phyloP scores from a whole-genome alignment of 495 filamentous ascomycete genomes.

The Clavariopsis aquatica region DNA sequence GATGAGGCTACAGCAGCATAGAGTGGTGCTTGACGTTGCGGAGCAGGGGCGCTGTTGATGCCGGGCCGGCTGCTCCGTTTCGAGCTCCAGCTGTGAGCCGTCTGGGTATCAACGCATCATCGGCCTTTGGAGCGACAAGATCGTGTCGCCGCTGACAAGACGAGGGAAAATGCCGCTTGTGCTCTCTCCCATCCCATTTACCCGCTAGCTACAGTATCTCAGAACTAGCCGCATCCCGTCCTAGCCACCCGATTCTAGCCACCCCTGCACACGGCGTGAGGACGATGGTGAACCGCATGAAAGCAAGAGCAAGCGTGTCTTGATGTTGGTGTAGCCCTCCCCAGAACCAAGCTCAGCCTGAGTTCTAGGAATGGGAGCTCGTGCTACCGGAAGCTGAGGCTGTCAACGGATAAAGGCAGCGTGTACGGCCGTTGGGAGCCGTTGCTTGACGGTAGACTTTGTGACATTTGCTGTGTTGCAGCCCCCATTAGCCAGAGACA shows the following conservation, averaged over 20 bases:
- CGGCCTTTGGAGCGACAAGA: background rate
- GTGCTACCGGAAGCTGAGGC: constrained; percentile 25
- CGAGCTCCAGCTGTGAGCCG: constrained; percentile 5
- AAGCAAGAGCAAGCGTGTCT: constrained; percentile 4
- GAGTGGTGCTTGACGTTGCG: background rate
- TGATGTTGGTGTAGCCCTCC: constrained; percentile 13
- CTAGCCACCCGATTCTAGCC: constrained; percentile 16
- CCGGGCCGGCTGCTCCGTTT: constrained; percentile 18
- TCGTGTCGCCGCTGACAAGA: constrained; percentile 14
- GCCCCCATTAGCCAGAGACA: constrained; percentile 20
- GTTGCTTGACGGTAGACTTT: constrained; percentile 20
- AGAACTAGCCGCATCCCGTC: constrained; percentile 1
- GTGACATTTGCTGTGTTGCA: constrained; percentile 30
- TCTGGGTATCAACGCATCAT: constrained; percentile 19
- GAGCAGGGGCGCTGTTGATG: background rate
- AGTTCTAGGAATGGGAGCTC: constrained; percentile 10
- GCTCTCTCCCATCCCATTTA: constrained; percentile 18
- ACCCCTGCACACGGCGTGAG: constrained; percentile 3
- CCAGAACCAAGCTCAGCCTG: constrained; percentile 20
- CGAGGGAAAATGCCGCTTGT: constrained; percentile 25
- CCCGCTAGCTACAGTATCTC: constrained; percentile 16
- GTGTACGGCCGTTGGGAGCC: constrained; percentile 28
- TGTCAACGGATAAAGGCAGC: constrained; percentile 33
- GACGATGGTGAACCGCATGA: constrained; percentile 26
- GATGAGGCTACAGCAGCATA: background rate